Evolutionary conservation across 768 basidiomycete genomes (phyloP), one percentile per base, ranked within the genome.

Genomic region (Russula sp.): DNA sequence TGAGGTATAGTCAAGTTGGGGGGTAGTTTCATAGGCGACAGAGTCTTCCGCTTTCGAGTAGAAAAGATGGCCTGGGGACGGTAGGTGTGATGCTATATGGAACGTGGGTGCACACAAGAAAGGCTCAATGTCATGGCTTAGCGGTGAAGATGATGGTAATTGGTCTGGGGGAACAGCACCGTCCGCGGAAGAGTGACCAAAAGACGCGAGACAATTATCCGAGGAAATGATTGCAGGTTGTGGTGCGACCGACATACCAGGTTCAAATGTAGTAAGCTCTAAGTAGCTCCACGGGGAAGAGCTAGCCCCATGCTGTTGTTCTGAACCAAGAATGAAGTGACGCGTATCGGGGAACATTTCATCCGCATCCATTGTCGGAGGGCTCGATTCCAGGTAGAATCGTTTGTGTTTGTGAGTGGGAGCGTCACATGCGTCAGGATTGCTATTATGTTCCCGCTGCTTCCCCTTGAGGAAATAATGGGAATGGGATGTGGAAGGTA

Each of bases 391-490:
- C 32, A 39, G 45, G 36, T 34, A 16, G 8, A 22, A 34, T 59
- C 39, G 51, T 55, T 59, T 59, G 20, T 32, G 45, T 47, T 53
- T 29, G 29, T 22, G 39, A 14, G 46, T 4, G 25, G 32, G 34
- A 13, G 34, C 18, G 22, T 14, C 11, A 38, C 34, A 16, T 18
- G 10, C 36, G 18, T 47, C 47, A 11, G 25, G 25, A 49, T 43
- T 20, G 13, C 14, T 4, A 5, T 43, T 18, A 20, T 35, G 35
- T 54, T 63, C 62, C 4, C 14, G 48, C 29, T 53, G 25, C 14
- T 63, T 63, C 18, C 62, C 50, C 46, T 63, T 63, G 22, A 20
- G 35, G 14, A 34, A 8, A 10, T 47, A 34, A 43, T 6, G 7
- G 18, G 51, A 25, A 22, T 20, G 43, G 3, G 39, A 13, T 29